Evolutionary conservation across 2,329 filamentous ascomycete genomes (phyloP).

Genomic region (Penicillium oxalicum): DNA sequence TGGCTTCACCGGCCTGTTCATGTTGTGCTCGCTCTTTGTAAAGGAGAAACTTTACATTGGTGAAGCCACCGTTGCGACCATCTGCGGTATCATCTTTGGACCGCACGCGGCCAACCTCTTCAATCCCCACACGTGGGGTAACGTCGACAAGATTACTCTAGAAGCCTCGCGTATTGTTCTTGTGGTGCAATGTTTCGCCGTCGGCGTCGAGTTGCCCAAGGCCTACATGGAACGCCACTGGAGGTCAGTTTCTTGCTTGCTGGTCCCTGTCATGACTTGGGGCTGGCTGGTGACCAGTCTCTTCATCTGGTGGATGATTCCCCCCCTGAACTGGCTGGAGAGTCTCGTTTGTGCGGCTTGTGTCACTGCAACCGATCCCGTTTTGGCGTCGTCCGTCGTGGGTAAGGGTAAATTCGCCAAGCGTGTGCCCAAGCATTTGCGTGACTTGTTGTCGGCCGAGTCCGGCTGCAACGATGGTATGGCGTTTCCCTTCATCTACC

Average conservation of each 20-base stretch:
- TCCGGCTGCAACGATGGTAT: constrained; percentile 99
- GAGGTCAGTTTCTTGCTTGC: constrained; percentile 80
- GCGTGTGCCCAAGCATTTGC: constrained; percentile 91
- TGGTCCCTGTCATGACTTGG: constrained; percentile 94
- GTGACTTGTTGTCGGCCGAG: constrained; percentile 90
- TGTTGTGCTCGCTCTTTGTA: constrained; percentile 95
- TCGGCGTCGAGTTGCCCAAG: constrained; percentile 64
- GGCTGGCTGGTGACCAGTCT: constrained; percentile 79
- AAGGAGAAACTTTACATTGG: constrained; percentile 99
- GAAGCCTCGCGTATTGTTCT: constrained; percentile 67
- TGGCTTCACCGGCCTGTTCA: constrained; percentile 95
- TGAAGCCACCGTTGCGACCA: constrained; percentile 83
- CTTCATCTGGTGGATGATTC: constrained; percentile 88
- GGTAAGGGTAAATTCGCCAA: constrained; percentile 99
- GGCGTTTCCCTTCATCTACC: constrained; percentile 96
- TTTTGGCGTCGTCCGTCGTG: constrained; percentile 93
- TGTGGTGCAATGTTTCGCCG: constrained; percentile 67
- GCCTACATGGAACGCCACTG: constrained; percentile 96
- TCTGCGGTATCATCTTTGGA: constrained; percentile 66
- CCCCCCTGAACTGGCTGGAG: constrained; percentile 78
- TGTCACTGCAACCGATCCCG: constrained; percentile 94
- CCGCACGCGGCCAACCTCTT: constrained; percentile 62
- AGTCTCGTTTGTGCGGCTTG: constrained; percentile 82
- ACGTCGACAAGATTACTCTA: constrained; percentile 61
- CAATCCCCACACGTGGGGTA: constrained; percentile 57